A percentile compares a stretch with the other conserved stretches of the same genome.
Evolutionary conservation across 176 grass and related monocot species (phyloP).

Genomic region (Melocanna baccifera): DNA sequence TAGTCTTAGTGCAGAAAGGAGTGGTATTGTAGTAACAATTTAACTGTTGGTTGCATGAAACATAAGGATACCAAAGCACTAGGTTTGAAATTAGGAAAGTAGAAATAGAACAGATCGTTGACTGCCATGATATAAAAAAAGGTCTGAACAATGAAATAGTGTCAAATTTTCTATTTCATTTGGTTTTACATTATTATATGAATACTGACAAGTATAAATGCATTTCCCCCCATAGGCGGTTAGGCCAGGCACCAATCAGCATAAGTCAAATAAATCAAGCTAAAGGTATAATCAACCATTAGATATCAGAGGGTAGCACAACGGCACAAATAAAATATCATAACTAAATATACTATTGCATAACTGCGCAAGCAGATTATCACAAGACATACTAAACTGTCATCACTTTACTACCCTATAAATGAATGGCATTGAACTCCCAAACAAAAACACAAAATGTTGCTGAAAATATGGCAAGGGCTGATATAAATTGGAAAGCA

Average conservation of each 20-base stretch:
- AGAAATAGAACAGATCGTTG: background rate
- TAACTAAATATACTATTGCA: background rate
- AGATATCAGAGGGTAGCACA: background rate
- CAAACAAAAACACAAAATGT: too few relatives aligned
- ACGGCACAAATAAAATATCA: background rate
- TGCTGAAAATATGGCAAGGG: background rate
- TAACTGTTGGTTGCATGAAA: constrained; percentile 1
- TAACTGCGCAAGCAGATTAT: background rate
- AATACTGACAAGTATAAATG: background rate
- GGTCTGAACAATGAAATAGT: background rate
- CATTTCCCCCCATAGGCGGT: background rate
- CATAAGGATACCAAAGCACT: background rate
- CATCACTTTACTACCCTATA: background rate
- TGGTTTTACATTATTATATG: background rate
- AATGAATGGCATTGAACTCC: background rate
- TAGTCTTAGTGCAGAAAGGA: background rate
- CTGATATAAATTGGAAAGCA: background rate
- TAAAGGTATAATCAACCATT: background rate
- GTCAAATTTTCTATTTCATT: background rate
- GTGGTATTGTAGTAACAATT: background rate
- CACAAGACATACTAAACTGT: background rate
- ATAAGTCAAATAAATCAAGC: background rate
- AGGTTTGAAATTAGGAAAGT: background rate
- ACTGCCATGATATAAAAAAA: constrained; percentile 11
- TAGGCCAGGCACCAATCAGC: background rate